phyloP scores from a whole-genome alignment of 2,329 filamentous ascomycete genomes.

The Ophiostoma perfectum region DNA sequence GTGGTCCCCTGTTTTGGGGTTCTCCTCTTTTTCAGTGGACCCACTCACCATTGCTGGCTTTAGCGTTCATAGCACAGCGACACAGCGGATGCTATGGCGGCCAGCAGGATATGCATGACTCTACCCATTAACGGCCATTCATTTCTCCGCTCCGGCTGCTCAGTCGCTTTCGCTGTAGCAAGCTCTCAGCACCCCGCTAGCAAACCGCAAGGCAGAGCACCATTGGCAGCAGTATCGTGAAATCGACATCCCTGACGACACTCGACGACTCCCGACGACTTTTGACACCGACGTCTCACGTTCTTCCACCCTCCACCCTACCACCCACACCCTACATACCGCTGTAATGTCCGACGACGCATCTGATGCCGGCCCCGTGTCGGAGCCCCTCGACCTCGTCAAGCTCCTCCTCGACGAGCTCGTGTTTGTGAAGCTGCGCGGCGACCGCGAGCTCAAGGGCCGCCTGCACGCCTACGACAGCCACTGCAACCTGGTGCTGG shows the following conservation, averaged over 20 bases:
- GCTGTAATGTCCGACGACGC: constrained; percentile 69
- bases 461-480: constrained; percentile 96
- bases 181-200: constrained; percentile 8
- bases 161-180: constrained; percentile 5
- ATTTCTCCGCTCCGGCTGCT: constrained; percentile 8
- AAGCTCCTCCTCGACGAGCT: constrained; percentile 90
- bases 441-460: constrained; percentile 91
- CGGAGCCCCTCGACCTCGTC: constrained; percentile 93
- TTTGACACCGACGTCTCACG: background rate
- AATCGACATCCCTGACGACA: background rate
- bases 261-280: background rate
- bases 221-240: background rate
- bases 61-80: background rate
- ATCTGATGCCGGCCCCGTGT: constrained; percentile 65
- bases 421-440: constrained; percentile 94
- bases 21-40: background rate
- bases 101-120: too few relatives aligned
- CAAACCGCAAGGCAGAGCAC: constrained; percentile 4
- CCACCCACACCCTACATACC: background rate
- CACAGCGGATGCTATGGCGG: background rate
- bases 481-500: constrained; percentile 93
- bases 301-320: background rate
- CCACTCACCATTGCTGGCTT: background rate
- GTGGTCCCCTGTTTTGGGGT: background rate
- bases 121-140: background rate